Conservation (phyloP, 2,329 filamentous ascomycete genomes). For the Arthroderma sp. region DNA sequence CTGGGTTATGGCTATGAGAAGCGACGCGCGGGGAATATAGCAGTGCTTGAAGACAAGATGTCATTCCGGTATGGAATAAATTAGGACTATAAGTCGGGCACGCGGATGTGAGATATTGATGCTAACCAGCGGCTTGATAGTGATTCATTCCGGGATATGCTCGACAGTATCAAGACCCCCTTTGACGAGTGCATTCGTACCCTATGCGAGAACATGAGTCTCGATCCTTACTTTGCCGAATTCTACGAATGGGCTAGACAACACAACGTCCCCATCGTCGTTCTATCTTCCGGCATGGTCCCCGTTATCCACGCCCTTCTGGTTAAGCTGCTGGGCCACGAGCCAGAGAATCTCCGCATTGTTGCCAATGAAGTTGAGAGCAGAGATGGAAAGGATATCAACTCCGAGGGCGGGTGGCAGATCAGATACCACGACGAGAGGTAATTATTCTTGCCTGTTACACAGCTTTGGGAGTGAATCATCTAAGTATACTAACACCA, state of each 20-base stretch:
- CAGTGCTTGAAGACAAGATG: conserved; percentile 57
- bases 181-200: conserved; percentile 70
- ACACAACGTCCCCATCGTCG: conserved; percentile 82
- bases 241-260: conserved; percentile 73
- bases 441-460: conserved; percentile 23
- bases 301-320: conserved; percentile 80
- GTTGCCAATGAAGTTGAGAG: conserved; percentile 69
- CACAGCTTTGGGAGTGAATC: not conserved
- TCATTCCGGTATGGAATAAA: conserved; percentile 49
- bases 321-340: conserved; percentile 65
- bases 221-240: conserved; percentile 76
- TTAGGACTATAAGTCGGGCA: not conserved
- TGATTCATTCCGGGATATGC: conserved; percentile 80
- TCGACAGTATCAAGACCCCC: conserved; percentile 69
- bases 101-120: not conserved
- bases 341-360: conserved; percentile 68
- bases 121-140: conserved; percentile 20
- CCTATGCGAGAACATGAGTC: conserved; percentile 67
- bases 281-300: conserved; percentile 84
- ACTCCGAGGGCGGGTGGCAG: conserved; percentile 72
- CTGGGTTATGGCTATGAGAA: conserved; percentile 66
- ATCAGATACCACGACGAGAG: conserved; percentile 82
- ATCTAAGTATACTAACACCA: not conserved
- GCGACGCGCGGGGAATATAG: conserved; percentile 60
- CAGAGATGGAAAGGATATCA: conserved; percentile 57